Evolutionary conservation across 2,329 filamentous ascomycete species (phyloP).

Genomic region (Emergomyces orientalis): DNA sequence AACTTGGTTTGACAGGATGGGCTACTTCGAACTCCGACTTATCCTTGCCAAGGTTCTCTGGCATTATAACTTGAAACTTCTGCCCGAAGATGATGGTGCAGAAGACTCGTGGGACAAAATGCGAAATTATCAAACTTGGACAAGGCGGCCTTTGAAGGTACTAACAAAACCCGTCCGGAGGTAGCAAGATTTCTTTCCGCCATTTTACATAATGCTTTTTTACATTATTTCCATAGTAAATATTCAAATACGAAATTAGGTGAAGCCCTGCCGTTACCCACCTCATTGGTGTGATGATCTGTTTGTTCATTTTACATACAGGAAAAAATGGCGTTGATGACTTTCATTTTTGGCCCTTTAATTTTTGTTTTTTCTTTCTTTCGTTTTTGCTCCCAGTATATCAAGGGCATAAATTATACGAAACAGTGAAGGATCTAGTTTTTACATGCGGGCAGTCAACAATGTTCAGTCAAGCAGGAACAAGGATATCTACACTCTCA

Average conservation of each 20-base stretch:
- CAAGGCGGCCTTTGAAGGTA: conserved; percentile 8
- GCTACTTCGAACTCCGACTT: conserved; percentile 11
- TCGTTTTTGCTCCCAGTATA: neutral
- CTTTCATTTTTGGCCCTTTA: neutral
- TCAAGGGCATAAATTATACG: neutral
- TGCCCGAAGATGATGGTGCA: conserved; percentile 7
- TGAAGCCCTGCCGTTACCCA: neutral
- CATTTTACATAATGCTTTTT: neutral
- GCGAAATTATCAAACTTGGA: conserved; percentile 11
- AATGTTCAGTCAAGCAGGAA: no score
- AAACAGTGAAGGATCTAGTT: neutral
- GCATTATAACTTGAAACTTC: conserved; percentile 12
- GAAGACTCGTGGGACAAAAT: conserved; percentile 10
- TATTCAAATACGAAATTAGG: neutral
- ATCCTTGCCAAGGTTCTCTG: conserved; percentile 11
- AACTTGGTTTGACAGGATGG: conserved; percentile 9
- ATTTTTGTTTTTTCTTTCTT: neutral
- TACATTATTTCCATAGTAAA: neutral
- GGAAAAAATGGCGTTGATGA: neutral
- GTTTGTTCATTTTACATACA: neutral
- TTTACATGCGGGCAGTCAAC: neutral
- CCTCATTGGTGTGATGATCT: neutral
- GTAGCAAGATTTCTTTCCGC: neutral
- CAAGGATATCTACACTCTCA: no score
- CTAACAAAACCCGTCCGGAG: conserved; percentile 6